Evolutionary conservation across 73 alveolate genomes (phyloP), one percentile per base, ranked within the genome.

Genomic region (Durusdinium trenchii): DNA sequence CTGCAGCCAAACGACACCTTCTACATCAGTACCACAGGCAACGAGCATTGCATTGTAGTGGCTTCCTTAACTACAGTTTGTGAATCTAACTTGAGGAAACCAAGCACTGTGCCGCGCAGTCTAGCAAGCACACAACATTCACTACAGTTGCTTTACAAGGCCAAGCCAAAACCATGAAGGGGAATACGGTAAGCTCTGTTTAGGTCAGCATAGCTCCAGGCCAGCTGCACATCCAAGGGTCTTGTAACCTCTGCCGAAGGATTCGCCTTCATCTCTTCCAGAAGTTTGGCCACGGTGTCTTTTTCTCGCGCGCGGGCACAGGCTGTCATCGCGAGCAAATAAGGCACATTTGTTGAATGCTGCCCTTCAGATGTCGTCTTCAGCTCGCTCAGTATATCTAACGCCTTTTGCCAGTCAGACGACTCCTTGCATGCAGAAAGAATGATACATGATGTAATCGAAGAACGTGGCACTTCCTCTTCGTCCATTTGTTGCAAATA

Each of bases 301-400:
- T n/a, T 48, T 40, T 36, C 50, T n/a, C 94, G 73, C 9, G 94
- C 94, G 3, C 94, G 94, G 40, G 76, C 94, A 51, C 94, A 84
- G 23, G 94, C 94, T 3, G 94, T 84, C 94, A 84, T 84, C 38
- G 94, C 94, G 4, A 84, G 48, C 94, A 84, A n/a, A 43, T 84
- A 84, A 6, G 75, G 76, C 16, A 84, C 94, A 5, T 84, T 75
- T 28, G 36, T 36, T 36, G 76, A 51, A 18, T 45, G 51, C 18
- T 84, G 71, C 0, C 40, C 40, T 3, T 52, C 76, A 1, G 94
- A n/a, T 51, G 35, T 75, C 23, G 94, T 45, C 94, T 84, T 84
- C 76, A 84, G 75, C 6, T 43, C 48, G 18, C 51, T 75, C 94
- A 84, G 62, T 7, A 84, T 50, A 23, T 84, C 40, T 23, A 84